Conservation (phyloP, 768 basidiomycete species). For the Chalciporus sphaerocephalus region DNA sequence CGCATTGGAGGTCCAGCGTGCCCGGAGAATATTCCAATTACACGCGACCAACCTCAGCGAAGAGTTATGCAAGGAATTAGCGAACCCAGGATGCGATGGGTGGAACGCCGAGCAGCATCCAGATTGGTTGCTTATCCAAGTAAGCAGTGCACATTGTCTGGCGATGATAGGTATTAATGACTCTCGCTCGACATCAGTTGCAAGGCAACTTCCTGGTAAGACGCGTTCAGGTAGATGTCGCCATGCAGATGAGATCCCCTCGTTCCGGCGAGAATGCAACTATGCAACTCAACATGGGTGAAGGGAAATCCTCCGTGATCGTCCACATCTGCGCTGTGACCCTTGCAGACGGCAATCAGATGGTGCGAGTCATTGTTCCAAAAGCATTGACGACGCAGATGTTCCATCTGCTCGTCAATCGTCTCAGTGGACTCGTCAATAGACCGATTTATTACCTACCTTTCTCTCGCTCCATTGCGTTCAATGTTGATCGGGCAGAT, state of each 20-base stretch:
- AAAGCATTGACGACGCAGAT: constrained; percentile 45
- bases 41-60: constrained; percentile 20
- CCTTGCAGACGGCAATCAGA: constrained; percentile 40
- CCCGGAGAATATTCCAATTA: constrained; percentile 33
- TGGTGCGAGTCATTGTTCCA: constrained; percentile 49
- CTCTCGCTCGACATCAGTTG: constrained; percentile 28
- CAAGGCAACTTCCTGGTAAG: constrained; percentile 43
- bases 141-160: constrained; percentile 3
- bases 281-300: constrained; percentile 56
- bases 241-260: constrained; percentile 46
- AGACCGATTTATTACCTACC: constrained; percentile 48
- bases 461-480: constrained; percentile 40
- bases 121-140: constrained; percentile 47
- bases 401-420: constrained; percentile 44
- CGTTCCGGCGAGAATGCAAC: constrained; percentile 32
- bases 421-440: constrained; percentile 42
- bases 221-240: constrained; percentile 39
- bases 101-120: constrained; percentile 20
- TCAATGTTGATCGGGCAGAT: constrained; percentile 14
- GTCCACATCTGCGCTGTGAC: constrained; percentile 40
- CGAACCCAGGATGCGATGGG: constrained; percentile 23
- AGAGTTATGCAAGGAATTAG: constrained; percentile 29
- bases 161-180: neutral
- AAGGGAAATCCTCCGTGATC: constrained; percentile 49
- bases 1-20: constrained; percentile 34